Evolutionary conservation across 306 rosid genomes (phyloP).

Genomic region (Trifolium subterraneum): DNA sequence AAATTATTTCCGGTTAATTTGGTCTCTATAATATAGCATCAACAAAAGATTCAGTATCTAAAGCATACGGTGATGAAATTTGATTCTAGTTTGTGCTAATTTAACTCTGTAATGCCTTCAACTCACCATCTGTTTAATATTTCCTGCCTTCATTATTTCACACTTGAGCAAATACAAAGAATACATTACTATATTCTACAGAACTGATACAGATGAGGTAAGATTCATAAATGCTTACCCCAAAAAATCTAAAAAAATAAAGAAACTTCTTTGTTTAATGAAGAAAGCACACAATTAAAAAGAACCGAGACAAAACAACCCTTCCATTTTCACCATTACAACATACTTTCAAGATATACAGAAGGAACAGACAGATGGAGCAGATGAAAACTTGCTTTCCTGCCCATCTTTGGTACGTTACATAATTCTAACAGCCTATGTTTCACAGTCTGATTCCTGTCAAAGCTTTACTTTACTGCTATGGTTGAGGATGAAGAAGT

Average conservation of each 20-base stretch:
- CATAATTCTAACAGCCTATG: slow-evolving; percentile 49
- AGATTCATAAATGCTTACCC: not conserved
- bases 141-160: not conserved
- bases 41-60: not conserved
- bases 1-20: slow-evolving; percentile 4
- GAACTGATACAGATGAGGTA: not conserved
- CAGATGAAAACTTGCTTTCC: slow-evolving; percentile 39
- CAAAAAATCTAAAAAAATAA: not conserved
- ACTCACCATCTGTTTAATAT: slow-evolving; percentile 2
- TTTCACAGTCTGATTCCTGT: slow-evolving; percentile 30
- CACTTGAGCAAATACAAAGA: slow-evolving; percentile 32
- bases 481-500: slow-evolving; percentile 58
- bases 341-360: slow-evolving; percentile 26
- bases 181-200: slow-evolving; percentile 10
- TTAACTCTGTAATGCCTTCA: slow-evolving; percentile 3
- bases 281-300: slow-evolving; percentile 36
- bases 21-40: not conserved
- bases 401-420: slow-evolving; percentile 40
- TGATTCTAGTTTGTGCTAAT: not conserved
- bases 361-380: slow-evolving; percentile 32
- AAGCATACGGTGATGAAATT: not conserved
- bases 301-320: slow-evolving; percentile 41
- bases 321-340: slow-evolving; percentile 38
- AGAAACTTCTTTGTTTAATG: slow-evolving; percentile 25
- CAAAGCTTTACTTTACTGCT: slow-evolving; percentile 63